Conservation (phyloP, 768 basidiomycete genomes). For the Dioszegia crocea region DNA sequence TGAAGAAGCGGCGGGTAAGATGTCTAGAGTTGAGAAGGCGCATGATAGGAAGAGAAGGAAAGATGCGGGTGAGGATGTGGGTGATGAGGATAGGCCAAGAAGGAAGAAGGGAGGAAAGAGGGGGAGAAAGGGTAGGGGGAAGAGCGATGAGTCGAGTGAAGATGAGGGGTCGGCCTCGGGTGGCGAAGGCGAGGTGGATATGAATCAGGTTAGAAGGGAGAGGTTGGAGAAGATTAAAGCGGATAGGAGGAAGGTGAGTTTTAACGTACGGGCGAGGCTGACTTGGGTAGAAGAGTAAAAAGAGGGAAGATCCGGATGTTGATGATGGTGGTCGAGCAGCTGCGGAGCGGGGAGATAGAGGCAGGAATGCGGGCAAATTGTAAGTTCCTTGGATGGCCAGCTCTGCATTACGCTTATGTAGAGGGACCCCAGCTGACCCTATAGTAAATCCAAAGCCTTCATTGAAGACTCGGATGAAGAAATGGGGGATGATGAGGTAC, state of each 20-base stretch:
- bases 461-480: slow-evolving; percentile 76
- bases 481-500: slow-evolving; percentile 14
- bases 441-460: slow-evolving; percentile 81
- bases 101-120: slow-evolving; percentile 28
- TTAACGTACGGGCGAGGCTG: background rate
- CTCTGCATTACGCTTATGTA: background rate
- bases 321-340: no score
- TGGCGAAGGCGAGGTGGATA: slow-evolving; percentile 8
- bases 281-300: slow-evolving; percentile 38
- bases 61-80: slow-evolving; percentile 76
- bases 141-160: slow-evolving; percentile 23
- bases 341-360: slow-evolving; percentile 28
- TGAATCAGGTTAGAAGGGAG: slow-evolving; percentile 14
- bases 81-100: slow-evolving; percentile 55
- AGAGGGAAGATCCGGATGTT: slow-evolving; percentile 30
- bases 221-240: slow-evolving; percentile 25
- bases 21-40: slow-evolving; percentile 13
- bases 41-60: slow-evolving; percentile 51
- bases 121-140: slow-evolving; percentile 22
- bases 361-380: slow-evolving; percentile 11
- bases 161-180: slow-evolving; percentile 8
- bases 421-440: slow-evolving; percentile 1
- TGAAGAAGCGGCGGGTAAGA: slow-evolving; percentile 62
- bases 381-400: no score
- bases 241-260: slow-evolving; percentile 22